Conservation (phyloP, 768 basidiomycete genomes). For the Pisolithus tinctorius region DNA sequence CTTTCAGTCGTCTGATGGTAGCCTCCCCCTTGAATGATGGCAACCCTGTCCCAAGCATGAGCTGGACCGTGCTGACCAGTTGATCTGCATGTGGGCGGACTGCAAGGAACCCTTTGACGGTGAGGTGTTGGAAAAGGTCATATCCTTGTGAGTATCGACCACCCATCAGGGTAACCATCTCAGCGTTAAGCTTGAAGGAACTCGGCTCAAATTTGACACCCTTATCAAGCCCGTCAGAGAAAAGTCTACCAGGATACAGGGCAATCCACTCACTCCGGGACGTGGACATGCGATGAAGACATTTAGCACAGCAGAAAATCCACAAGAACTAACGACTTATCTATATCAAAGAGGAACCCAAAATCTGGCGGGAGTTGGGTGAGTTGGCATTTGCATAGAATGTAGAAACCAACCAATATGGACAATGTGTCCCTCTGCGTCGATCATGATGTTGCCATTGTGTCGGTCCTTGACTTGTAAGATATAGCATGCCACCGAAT, state of each 20-base stretch:
- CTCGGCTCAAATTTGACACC: conserved; percentile 98
- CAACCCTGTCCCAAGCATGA: conserved; percentile 93
- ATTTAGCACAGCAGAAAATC: conserved; percentile 19
- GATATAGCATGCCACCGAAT: conserved; percentile 96
- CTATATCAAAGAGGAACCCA: conserved; percentile 97
- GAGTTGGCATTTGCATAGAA: not conserved
- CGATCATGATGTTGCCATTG: conserved; percentile 99
- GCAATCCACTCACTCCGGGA: conserved; percentile 46
- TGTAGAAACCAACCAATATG: conserved; percentile 68
- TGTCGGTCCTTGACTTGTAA: conserved; percentile 98
- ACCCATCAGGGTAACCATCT: conserved; percentile 98
- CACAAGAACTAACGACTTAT: conserved; percentile 50
- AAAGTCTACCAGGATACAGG: not conserved
- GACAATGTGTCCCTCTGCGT: conserved; percentile 93
- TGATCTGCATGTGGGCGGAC: conserved; percentile 93
- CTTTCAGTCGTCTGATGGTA: conserved; percentile 81
- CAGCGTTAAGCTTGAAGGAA: conserved; percentile 97
- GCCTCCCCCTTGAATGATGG: conserved; percentile 96
- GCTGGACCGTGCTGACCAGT: conserved; percentile 76
- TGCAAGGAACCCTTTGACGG: conserved; percentile 94
- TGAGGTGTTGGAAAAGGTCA: conserved; percentile 86
- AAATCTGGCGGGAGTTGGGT: conserved; percentile 55
- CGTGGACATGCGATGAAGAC: conserved; percentile 30
- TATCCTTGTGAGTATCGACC: conserved; percentile 93
- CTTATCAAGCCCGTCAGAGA: conserved; percentile 33